Conservation (phyloP, 208 protist species). For the Leishmania aethiopica region DNA sequence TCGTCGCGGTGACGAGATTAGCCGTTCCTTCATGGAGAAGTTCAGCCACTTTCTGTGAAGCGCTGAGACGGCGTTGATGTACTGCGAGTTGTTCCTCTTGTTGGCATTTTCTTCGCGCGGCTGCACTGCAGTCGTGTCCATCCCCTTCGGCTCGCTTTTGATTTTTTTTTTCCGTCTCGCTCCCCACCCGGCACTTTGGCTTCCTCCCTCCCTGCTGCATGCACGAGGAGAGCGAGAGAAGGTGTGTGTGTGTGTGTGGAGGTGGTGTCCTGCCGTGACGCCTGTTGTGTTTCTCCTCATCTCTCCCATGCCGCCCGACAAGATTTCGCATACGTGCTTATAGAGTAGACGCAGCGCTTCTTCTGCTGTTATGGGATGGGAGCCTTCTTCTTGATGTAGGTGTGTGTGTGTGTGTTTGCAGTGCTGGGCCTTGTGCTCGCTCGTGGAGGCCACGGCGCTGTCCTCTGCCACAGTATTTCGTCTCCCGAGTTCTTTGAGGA, state of each 20-base stretch:
- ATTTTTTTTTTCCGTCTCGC: constrained; percentile 1
- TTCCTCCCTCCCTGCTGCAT: background rate
- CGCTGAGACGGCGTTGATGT: background rate
- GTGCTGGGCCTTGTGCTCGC: background rate
- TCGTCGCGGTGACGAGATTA: constrained; percentile 51
- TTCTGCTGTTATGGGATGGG: no score
- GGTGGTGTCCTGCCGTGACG: background rate
- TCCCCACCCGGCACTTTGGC: background rate
- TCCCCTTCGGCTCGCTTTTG: background rate
- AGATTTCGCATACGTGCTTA: background rate
- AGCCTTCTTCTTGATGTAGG: background rate
- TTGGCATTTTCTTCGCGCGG: background rate
- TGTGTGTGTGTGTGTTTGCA: background rate
- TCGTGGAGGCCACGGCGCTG: background rate
- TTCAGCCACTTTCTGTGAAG: constrained; percentile 44
- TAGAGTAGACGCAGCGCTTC: background rate
- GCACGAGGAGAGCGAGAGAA: background rate
- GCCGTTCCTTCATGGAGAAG: constrained; percentile 49
- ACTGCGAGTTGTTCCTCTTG: background rate
- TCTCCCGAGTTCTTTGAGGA: background rate
- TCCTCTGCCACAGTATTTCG: background rate
- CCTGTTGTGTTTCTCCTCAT: background rate
- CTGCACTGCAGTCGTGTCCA: background rate
- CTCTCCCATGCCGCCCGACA: background rate
- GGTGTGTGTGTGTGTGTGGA: background rate